Conservation (phyloP, 2,329 filamentous ascomycete species). For the Trichothecium sympodiale region DNA sequence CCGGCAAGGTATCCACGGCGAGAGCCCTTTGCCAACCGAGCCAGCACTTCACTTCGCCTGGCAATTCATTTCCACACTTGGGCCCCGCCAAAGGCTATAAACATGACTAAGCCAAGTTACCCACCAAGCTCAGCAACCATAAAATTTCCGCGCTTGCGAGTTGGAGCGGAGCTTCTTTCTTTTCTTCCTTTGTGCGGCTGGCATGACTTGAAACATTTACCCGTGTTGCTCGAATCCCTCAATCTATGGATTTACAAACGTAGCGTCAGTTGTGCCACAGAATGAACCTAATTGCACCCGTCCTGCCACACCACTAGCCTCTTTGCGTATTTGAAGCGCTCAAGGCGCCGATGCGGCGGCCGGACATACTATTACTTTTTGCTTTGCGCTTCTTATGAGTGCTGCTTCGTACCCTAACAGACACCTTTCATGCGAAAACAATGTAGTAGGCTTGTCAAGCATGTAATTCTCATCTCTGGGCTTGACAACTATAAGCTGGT, state of each 20-base stretch:
- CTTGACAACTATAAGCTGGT: too few species aligned
- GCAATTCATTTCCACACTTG: too few species aligned
- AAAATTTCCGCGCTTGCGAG: constrained; percentile 12
- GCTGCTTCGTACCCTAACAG: too few species aligned
- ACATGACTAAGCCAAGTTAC: constrained; percentile 13
- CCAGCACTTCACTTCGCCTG: too few species aligned
- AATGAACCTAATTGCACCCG: constrained; percentile 67
- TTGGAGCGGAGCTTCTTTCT: constrained; percentile 18
- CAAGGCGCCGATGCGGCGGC: constrained; percentile 23
- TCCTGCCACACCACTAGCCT: constrained; percentile 39
- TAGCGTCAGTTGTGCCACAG: constrained; percentile 75
- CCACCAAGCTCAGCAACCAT: constrained; percentile 1
- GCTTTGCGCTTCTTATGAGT: too few species aligned
- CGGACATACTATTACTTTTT: constrained; percentile 37
- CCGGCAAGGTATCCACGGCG: too few species aligned
- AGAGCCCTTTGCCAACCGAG: too few species aligned
- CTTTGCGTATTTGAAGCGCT: constrained; percentile 16
- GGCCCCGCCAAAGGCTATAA: not conserved
- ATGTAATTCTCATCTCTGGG: too few species aligned
- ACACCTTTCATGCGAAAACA: too few species aligned
- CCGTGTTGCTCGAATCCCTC: constrained; percentile 69
- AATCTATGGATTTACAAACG: constrained; percentile 38
- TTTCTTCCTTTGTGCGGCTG: constrained; percentile 64
- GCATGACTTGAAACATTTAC: constrained; percentile 56
- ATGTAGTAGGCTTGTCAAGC: too few species aligned